Percentiles rank a stretch among this genome's conserved stretches.
These are phyloP conservation scores for Globisporangium recalcitrans DNA, from an alignment of 352 stramenopile genomes.

Conservation along the genomic window DNA sequence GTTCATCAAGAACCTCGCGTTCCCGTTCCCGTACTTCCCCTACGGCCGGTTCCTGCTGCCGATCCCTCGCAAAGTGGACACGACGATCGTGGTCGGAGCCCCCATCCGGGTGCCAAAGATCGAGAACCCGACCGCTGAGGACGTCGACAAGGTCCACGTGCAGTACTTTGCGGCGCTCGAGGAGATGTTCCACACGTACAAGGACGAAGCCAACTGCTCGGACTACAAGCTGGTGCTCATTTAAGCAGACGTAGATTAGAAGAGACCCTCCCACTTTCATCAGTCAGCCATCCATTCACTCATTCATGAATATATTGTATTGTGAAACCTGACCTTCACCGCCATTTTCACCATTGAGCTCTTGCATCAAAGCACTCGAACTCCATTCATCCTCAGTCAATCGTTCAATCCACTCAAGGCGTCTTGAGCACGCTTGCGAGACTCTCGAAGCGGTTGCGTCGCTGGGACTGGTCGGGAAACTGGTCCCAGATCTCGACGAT, in stretches of 20 bases:
- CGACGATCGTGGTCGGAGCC: constrained; percentile 60
- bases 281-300: not conserved
- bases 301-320: constrained; percentile 4
- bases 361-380: no score
- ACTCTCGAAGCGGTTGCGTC: constrained; percentile 53
- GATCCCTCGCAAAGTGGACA: constrained; percentile 58
- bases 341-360: not conserved
- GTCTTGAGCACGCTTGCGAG: constrained; percentile 27
- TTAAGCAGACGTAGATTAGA: not conserved
- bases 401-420: not conserved
- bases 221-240: constrained; percentile 77
- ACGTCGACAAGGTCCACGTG: constrained; percentile 59
- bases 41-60: constrained; percentile 63
- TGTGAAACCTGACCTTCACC: not conserved
- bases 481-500: constrained; percentile 42
- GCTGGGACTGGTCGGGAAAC: constrained; percentile 45
- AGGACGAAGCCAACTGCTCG: constrained; percentile 61
- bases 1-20: constrained; percentile 73
- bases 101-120: constrained; percentile 51
- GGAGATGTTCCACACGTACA: constrained; percentile 66
- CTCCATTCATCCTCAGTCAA: no score
- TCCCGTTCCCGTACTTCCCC: constrained; percentile 77
- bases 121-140: constrained; percentile 34
- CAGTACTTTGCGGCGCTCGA: constrained; percentile 55
- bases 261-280: no score